A percentile compares a stretch with the other conserved stretches of the same genome.
These are phyloP conservation scores for Lipomyces sp. DNA, from an alignment of 805 yeast species.

Conservation along the genomic window DNA sequence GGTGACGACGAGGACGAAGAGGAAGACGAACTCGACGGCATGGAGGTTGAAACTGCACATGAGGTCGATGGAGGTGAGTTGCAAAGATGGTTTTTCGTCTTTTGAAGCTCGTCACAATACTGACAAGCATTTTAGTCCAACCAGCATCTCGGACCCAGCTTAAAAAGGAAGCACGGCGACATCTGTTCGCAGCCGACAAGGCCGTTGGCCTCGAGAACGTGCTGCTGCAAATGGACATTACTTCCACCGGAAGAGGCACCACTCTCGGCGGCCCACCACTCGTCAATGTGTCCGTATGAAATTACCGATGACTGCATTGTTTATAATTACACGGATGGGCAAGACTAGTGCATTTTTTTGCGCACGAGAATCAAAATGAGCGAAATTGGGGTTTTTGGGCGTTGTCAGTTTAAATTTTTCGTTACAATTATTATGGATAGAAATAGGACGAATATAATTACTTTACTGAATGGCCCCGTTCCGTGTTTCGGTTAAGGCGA, in stretches of 20 bases:
- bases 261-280: conserved; percentile 68
- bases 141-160: conserved; percentile 28
- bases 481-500: no score
- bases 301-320: no score
- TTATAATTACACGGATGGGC: no score
- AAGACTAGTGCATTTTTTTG: no score
- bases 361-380: no score
- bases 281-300: no score
- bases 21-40: conserved; percentile 42
- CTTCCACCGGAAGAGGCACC: conserved; percentile 67
- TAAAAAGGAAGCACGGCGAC: conserved; percentile 40
- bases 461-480: no score
- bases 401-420: no score
- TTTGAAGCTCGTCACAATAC: neutral
- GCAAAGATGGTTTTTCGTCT: neutral
- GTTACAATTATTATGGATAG: no score
- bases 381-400: no score
- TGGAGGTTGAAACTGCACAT: conserved; percentile 29
- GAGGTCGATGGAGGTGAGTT: neutral
- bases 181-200: conserved; percentile 29
- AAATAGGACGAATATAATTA: no score
- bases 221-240: conserved; percentile 45
- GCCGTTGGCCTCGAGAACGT: conserved; percentile 61
- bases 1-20: conserved; percentile 31
- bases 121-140: conserved; percentile 28